These are phyloP conservation scores for Boletus eberwhitei DNA, from an alignment of 768 basidiomycete genomes.

Conservation along the genomic window DNA sequence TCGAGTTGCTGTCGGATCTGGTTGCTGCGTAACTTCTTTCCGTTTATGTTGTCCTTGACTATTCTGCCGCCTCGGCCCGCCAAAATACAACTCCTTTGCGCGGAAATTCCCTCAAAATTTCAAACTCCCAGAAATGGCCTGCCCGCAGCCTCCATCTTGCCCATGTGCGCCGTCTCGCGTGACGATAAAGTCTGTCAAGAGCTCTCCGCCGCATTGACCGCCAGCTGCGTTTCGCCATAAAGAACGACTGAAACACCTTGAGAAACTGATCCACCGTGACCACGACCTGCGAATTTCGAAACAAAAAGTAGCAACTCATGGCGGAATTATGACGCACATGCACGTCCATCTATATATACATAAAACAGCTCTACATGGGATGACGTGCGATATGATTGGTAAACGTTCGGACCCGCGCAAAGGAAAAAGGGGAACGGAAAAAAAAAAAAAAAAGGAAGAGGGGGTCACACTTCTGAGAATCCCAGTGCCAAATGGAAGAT, in stretches of 20 bases:
- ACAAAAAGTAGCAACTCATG: neutral
- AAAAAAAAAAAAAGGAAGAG: too few species aligned
- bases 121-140: slow-evolving; percentile 13
- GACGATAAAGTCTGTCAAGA: slow-evolving; percentile 5
- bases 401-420: slow-evolving; percentile 6
- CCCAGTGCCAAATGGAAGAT: too few species aligned
- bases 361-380: slow-evolving; percentile 7
- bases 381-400: slow-evolving; percentile 2
- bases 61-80: slow-evolving; percentile 20
- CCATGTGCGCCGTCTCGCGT: slow-evolving; percentile 7
- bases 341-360: neutral
- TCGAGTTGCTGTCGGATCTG: slow-evolving; percentile 30
- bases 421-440: neutral
- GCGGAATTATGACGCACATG: neutral
- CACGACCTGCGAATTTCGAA: neutral
- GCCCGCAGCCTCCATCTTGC: slow-evolving; percentile 9
- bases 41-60: slow-evolving; percentile 27
- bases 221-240: slow-evolving; percentile 8
- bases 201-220: too few species aligned
- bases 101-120: slow-evolving; percentile 23
- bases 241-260: neutral
- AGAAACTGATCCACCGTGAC: neutral
- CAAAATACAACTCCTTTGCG: neutral
- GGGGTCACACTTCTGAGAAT: too few species aligned
- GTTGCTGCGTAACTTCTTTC: slow-evolving; percentile 23